phyloP scores from a whole-genome alignment of 805 yeast genomes.

The Wickerhamiella dianesei region DNA sequence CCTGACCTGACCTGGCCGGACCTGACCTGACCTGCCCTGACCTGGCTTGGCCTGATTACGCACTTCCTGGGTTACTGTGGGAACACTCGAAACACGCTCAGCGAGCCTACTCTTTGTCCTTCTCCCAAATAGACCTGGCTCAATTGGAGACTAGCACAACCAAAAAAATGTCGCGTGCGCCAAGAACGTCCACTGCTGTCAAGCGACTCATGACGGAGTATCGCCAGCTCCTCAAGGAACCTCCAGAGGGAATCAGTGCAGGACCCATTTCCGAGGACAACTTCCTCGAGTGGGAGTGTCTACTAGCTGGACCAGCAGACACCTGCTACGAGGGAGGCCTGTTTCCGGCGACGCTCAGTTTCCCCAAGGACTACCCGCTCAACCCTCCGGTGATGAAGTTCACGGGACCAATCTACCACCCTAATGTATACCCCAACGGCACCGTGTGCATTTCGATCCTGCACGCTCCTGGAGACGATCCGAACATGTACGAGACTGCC shows the following conservation, averaged over 20 bases:
- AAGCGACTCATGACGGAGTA: constrained; percentile 77
- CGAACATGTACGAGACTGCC: constrained; percentile 86
- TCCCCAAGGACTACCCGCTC: constrained; percentile 71
- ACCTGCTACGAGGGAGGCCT: constrained; percentile 81
- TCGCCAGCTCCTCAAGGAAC: constrained; percentile 69
- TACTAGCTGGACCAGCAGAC: constrained; percentile 69
- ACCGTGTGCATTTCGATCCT: constrained; percentile 90
- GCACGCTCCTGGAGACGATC: constrained; percentile 96
- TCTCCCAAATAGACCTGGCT: too few species aligned
- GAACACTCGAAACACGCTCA: too few species aligned
- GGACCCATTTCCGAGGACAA: constrained; percentile 72
- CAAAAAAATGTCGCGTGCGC: neutral
- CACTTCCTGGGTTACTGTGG: too few species aligned
- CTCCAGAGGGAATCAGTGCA: constrained; percentile 92
- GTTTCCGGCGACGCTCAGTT: constrained; percentile 59
- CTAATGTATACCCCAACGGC: constrained; percentile 87
- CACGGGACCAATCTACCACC: constrained; percentile 77
- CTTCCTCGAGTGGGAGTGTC: constrained; percentile 70
- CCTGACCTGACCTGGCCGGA: too few species aligned
- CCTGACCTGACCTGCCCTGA: too few species aligned
- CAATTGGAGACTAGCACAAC: too few species aligned
- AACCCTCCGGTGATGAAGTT: constrained; percentile 67
- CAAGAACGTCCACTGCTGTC: constrained; percentile 49
- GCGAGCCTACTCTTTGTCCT: too few species aligned
- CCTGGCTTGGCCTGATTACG: too few species aligned